Evolutionary conservation across 768 basidiomycete species (phyloP).

Genomic region (Boletus barrowsii): DNA sequence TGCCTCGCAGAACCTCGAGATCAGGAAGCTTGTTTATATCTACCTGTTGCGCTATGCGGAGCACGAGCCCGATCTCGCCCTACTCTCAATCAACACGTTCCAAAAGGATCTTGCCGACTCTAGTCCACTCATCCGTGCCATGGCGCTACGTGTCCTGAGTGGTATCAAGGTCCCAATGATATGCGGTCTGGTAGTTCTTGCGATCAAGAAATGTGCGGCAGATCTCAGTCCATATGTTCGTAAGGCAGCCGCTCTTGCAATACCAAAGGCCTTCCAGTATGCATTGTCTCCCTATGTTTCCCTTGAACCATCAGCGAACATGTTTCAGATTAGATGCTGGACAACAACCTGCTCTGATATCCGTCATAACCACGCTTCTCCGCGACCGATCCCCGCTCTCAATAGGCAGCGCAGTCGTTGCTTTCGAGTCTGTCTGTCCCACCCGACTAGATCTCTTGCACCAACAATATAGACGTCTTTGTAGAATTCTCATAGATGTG

Average conservation of each 20-base stretch:
- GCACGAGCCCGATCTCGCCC: conserved; percentile 88
- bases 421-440: conserved; percentile 86
- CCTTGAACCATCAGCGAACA: background rate
- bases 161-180: conserved; percentile 92
- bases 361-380: conserved; percentile 60
- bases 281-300: conserved; percentile 25
- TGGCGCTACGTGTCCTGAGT: conserved; percentile 91
- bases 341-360: conserved; percentile 69
- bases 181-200: conserved; percentile 77
- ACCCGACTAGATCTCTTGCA: conserved; percentile 86
- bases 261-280: conserved; percentile 81
- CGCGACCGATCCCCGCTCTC: conserved; percentile 83
- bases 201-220: conserved; percentile 87
- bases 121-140: conserved; percentile 92
- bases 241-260: conserved; percentile 86
- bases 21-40: conserved; percentile 96
- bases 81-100: conserved; percentile 97
- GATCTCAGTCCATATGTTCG: conserved; percentile 95
- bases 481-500: conserved; percentile 79
- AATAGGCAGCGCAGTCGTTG: conserved; percentile 79
- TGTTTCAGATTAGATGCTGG: conserved; percentile 63
- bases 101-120: conserved; percentile 93
- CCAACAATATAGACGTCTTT: conserved; percentile 81
- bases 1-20: conserved; percentile 86
- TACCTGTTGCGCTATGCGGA: conserved; percentile 94